Evolutionary conservation across 2,329 filamentous ascomycete species (phyloP), one percentile per base, ranked within the genome.

Genomic region (Microcyclosporella mali): DNA sequence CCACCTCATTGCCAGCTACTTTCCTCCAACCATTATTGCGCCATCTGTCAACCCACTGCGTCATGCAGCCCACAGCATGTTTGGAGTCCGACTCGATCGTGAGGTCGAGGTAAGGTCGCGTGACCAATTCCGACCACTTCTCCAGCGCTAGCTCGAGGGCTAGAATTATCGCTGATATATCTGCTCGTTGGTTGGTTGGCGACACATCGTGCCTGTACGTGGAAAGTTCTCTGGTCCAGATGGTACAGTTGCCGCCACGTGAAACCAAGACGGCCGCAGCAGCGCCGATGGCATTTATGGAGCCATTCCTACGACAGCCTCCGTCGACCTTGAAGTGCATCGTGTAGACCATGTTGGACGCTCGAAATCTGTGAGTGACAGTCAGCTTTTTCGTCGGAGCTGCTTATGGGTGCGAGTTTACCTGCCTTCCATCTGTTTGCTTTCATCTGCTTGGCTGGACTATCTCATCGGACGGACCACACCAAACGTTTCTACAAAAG

Each of bases 241-340:
- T 11, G 2, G n/a, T n/a, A n/a, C n/a, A n/a, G 11, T 19, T 10
- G 8, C 15, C 7, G n/a, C n/a, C 17, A 16, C 9, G 25, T 6
- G 11, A 18, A 10, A 29, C 28, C 3, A 25, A n/a, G 10, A 45
- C 30, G 2, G 39, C 45, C 12, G 48, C 45, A 9, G 49, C 45
- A 10, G 43, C 46, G 10, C 37, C 45, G 19, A 45, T 46, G 30
- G 49, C 33, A 25, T 36, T 16, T n/a, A 6, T 7, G 9, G 27
- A 4, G 21, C 48, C 48, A 25, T 50, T 50, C 2, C 21, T 8
- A 10, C 48, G 45, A 40, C 47, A 50, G 25, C 45, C 47, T 12
- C 47, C 47, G 30, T 50, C 47, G 19, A 50, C 41, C 10, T 43
- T 16, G 29, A 34, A 50, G 28, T 34, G 18, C 45, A 47, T 45